Percentiles rank a stretch among this genome's conserved stretches.
Evolutionary conservation across 2,329 filamentous ascomycete species (phyloP).

Genomic region (Zymoseptoria passerinii): DNA sequence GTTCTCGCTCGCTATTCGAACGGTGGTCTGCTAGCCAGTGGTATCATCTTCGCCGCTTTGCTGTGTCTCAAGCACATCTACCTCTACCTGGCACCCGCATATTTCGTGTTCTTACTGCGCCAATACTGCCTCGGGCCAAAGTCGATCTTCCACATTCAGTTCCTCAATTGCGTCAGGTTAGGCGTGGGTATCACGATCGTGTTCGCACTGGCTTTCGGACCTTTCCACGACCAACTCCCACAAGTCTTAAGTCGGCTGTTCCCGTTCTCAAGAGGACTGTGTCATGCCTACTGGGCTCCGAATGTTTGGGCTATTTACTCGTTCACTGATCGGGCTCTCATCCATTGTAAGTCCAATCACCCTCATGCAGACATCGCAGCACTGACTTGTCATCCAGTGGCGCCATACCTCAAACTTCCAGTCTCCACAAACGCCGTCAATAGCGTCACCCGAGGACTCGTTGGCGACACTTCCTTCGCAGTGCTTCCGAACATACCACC

Average conservation of each 20-base stretch:
- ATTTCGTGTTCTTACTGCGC: slow-evolving; percentile 87
- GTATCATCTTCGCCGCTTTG: slow-evolving; percentile 72
- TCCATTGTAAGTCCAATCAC: slow-evolving; percentile 55
- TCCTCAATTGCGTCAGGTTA: slow-evolving; percentile 76
- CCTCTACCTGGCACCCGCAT: slow-evolving; percentile 89
- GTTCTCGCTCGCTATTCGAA: slow-evolving; percentile 64
- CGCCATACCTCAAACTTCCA: slow-evolving; percentile 67
- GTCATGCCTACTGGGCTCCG: slow-evolving; percentile 97
- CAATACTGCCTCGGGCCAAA: slow-evolving; percentile 75
- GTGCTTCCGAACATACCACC: slow-evolving; percentile 82
- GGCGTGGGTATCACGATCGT: slow-evolving; percentile 63
- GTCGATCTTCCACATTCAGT: slow-evolving; percentile 66
- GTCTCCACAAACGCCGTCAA: slow-evolving; percentile 68
- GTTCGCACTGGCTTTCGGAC: slow-evolving; percentile 76
- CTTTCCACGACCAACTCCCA: slow-evolving; percentile 78
- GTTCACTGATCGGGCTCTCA: slow-evolving; percentile 74
- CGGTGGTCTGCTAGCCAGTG: slow-evolving; percentile 68
- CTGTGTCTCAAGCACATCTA: slow-evolving; percentile 98
- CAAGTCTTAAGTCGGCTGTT: slow-evolving; percentile 82
- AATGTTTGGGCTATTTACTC: slow-evolving; percentile 98
- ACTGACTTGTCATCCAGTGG: slow-evolving; percentile 50
- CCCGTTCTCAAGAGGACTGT: slow-evolving; percentile 86
- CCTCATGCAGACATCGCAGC: slow-evolving; percentile 27
- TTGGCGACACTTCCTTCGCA: slow-evolving; percentile 90
- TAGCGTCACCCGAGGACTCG: slow-evolving; percentile 85